phyloP scores from a whole-genome alignment of 257 asterid species.

The Solanum phureja region DNA sequence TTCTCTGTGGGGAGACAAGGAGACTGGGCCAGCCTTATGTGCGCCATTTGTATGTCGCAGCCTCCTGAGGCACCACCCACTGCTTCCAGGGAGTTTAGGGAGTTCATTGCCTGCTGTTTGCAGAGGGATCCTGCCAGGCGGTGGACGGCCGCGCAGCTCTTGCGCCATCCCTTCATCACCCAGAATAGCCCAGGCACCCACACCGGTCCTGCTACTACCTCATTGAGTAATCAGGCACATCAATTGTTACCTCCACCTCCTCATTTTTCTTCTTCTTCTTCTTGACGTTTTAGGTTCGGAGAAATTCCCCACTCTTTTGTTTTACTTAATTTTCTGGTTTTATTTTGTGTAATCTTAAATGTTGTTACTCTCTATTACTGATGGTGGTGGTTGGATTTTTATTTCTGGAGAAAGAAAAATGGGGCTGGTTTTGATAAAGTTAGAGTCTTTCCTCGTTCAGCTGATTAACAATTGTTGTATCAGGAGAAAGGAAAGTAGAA shows the following conservation, averaged over 20 bases:
- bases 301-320: background rate
- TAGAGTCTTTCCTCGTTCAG: background rate
- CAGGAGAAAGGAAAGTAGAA: background rate
- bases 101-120: slow-evolving; percentile 32
- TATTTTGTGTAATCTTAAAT: slow-evolving; percentile 6
- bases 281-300: slow-evolving; percentile 4
- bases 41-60: slow-evolving; percentile 80
- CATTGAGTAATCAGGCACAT: slow-evolving; percentile 9
- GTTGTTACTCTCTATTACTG: background rate
- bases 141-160: slow-evolving; percentile 24
- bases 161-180: slow-evolving; percentile 31
- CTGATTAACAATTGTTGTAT: background rate
- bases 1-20: slow-evolving; percentile 73
- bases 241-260: slow-evolving; percentile 15
- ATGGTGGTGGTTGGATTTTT: background rate
- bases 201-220: background rate
- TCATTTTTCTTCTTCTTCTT: slow-evolving; percentile 4
- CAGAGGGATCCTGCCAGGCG: slow-evolving; percentile 35
- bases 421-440: background rate
- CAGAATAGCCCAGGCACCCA: slow-evolving; percentile 5
- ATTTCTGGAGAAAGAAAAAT: background rate
- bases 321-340: slow-evolving; percentile 2
- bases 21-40: slow-evolving; percentile 89
- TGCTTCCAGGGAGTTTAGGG: slow-evolving; percentile 54
- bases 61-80: slow-evolving; percentile 75